A percentile compares a stretch with the other conserved stretches of the same genome.
Conservation (phyloP, 495 filamentous ascomycete genomes). For the Penicillium crystallinum region DNA sequence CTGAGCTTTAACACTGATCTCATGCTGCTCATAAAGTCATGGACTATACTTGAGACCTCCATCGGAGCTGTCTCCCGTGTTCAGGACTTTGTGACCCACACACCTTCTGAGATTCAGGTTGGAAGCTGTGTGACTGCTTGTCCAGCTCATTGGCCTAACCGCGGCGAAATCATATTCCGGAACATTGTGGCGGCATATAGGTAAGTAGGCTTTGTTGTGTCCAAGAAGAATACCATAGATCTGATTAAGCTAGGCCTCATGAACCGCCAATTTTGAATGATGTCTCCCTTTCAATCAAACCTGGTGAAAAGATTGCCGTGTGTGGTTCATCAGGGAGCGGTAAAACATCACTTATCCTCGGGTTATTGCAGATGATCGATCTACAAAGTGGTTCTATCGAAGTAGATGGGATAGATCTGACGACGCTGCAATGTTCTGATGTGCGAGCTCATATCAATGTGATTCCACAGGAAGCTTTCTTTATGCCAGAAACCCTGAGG, state of each 20-base stretch:
- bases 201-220: background rate
- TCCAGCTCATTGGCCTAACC: background rate
- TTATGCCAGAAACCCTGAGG: background rate
- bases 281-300: background rate
- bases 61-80: constrained; percentile 23
- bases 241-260: background rate
- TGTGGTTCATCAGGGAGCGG: background rate
- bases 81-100: constrained; percentile 12
- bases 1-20: constrained; percentile 12
- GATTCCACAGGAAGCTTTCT: background rate
- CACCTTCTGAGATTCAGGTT: constrained; percentile 9
- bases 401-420: background rate
- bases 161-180: constrained; percentile 5
- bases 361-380: background rate
- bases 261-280: background rate
- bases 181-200: constrained; percentile 5
- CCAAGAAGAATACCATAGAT: background rate
- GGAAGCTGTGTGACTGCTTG: background rate
- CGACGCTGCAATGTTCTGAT: background rate
- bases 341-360: background rate
- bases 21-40: constrained; percentile 6
- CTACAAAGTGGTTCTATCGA: background rate
- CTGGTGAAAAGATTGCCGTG: background rate
- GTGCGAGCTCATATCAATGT: background rate
- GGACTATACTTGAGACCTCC: constrained; percentile 22